Conservation (phyloP, 208 protist genomes). For the Balamuthia mandrillaris region DNA sequence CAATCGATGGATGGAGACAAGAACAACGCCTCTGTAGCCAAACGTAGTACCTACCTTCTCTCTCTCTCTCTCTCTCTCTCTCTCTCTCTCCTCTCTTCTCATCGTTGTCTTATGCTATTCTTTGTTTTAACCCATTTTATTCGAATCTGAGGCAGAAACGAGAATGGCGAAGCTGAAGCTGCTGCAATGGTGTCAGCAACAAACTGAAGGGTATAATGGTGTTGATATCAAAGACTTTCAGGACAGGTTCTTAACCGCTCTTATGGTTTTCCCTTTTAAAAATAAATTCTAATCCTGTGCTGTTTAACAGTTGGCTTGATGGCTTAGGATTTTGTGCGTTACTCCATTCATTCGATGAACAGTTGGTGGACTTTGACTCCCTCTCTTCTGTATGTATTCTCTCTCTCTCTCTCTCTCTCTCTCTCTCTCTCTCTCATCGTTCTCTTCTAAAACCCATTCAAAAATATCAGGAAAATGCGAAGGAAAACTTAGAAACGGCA, state of each 20-base stretch:
- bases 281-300: not conserved
- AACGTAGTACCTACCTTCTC: too few species aligned
- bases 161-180: too few species aligned
- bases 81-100: too few species aligned
- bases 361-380: not conserved
- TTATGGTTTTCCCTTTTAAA: not conserved
- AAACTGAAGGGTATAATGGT: constrained; percentile 13
- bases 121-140: too few species aligned
- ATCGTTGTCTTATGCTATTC: too few species aligned
- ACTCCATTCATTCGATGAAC: not conserved
- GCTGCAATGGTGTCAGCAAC: constrained; percentile 10
- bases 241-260: not conserved
- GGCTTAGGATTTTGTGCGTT: constrained; percentile 17
- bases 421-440: not conserved
- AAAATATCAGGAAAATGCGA: constrained; percentile 15
- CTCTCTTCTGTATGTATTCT: not conserved
- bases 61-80: too few species aligned
- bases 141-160: too few species aligned
- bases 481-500: constrained; percentile 65
- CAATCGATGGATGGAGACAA: too few species aligned
- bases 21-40: too few species aligned
- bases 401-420: not conserved
- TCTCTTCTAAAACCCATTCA: not conserved
- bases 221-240: constrained; percentile 28
- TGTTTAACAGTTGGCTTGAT: not conserved